phyloP scores from a whole-genome alignment of 176 grass and related monocot genomes.

The Poa annua region DNA sequence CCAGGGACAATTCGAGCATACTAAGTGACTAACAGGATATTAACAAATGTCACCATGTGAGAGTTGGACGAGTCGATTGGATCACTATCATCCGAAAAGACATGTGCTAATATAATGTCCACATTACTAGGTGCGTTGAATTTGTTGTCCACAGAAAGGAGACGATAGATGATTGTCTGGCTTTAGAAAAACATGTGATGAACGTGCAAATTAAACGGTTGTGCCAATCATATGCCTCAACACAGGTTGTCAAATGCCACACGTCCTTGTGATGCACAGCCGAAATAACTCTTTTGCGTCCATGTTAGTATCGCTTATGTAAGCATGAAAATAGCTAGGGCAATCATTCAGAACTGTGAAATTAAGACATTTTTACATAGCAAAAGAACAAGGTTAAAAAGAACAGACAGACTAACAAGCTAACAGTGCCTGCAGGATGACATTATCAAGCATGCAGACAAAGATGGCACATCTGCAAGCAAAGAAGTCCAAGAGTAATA shows the following conservation, averaged over 20 bases:
- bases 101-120: too few relatives aligned
- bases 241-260: not conserved
- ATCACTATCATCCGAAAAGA: too few relatives aligned
- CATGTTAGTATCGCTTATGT: not conserved
- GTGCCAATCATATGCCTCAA: slow-evolving; percentile 19
- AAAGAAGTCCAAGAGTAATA: not conserved
- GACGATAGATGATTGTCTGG: not conserved
- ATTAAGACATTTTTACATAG: not conserved
- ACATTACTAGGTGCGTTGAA: not conserved
- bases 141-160: slow-evolving; percentile 21
- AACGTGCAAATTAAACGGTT: slow-evolving; percentile 25
- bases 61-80: not conserved
- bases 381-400: not conserved
- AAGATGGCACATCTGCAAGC: not conserved
- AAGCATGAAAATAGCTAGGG: slow-evolving; percentile 1
- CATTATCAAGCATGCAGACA: not conserved
- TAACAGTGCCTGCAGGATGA: not conserved
- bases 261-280: not conserved
- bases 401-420: not conserved
- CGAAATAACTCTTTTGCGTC: not conserved
- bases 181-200: slow-evolving; percentile 27
- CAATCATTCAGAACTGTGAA: not conserved
- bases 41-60: not conserved
- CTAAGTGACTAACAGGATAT: too few relatives aligned
- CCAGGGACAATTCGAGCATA: not conserved